phyloP scores from a whole-genome alignment of 805 yeast genomes.

The Barnettozyma siamensis region DNA sequence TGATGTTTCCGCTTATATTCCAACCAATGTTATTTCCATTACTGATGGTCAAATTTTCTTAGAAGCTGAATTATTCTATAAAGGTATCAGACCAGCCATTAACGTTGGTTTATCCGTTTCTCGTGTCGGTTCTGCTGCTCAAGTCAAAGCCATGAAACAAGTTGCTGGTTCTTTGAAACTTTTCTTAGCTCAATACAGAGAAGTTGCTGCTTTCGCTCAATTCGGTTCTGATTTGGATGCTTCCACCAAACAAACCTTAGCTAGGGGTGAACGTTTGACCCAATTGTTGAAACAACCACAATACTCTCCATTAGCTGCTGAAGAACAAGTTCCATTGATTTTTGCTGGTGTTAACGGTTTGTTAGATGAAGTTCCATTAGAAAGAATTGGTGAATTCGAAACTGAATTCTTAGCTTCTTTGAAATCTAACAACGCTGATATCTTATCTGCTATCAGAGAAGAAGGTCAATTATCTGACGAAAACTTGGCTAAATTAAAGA shows the following conservation, averaged over 20 bases:
- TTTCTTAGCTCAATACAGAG: conserved; percentile 99
- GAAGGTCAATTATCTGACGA: conserved; percentile 91
- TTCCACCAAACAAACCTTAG: conserved; percentile 97
- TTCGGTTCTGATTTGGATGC: conserved; percentile 99
- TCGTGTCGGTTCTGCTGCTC: conserved; percentile 99
- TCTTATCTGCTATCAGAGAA: conserved; percentile 77
- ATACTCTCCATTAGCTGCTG: conserved; percentile 94
- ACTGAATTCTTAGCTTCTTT: conserved; percentile 85
- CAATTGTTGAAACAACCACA: conserved; percentile 98
- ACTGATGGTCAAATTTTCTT: conserved; percentile 98
- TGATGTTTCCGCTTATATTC: conserved; percentile 97
- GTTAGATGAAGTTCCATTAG: conserved; percentile 82
- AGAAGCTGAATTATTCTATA: conserved; percentile 99
- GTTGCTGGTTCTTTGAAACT: conserved; percentile 99
- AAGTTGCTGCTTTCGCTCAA: conserved; percentile 99
- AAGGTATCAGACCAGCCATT: conserved; percentile 99
- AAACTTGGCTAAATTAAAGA: conserved; percentile 76
- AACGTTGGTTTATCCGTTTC: conserved; percentile 99
- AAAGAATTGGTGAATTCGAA: conserved; percentile 89
- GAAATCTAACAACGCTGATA: conserved; percentile 81
- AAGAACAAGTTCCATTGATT: conserved; percentile 97
- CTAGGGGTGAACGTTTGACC: conserved; percentile 99
- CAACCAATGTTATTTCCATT: conserved; percentile 95
- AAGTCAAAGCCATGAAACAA: conserved; percentile 99
- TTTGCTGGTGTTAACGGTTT: conserved; percentile 99